These are phyloP conservation scores for Penicillium paradoxum DNA, from an alignment of 495 filamentous ascomycete genomes.

Conservation along the genomic window DNA sequence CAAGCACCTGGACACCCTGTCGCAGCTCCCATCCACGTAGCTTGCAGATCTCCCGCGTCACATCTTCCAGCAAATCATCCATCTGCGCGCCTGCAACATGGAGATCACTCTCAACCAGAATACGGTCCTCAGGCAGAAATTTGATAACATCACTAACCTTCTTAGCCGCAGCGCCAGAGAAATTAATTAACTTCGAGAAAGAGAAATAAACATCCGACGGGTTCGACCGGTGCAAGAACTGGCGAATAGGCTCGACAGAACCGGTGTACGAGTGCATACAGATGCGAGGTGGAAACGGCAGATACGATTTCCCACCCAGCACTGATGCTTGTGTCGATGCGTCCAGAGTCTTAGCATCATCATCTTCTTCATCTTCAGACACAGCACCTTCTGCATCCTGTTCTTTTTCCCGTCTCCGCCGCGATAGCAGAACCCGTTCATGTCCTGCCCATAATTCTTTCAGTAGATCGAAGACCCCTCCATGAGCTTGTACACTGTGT, in stretches of 20 bases:
- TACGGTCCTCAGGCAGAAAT: constrained; percentile 65
- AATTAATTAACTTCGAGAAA: constrained; percentile 81
- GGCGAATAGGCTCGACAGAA: constrained; percentile 65
- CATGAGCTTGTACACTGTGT: constrained; percentile 90
- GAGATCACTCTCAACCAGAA: constrained; percentile 87
- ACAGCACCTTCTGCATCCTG: constrained; percentile 32
- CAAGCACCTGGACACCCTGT: constrained; percentile 64
- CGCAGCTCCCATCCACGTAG: constrained; percentile 74
- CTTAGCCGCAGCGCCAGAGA: constrained; percentile 50
- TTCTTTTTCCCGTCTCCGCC: constrained; percentile 50
- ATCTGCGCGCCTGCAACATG: constrained; percentile 79
- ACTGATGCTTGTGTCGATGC: constrained; percentile 23
- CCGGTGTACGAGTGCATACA: constrained; percentile 95
- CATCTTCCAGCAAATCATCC: constrained; percentile 72
- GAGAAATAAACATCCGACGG: constrained; percentile 82
- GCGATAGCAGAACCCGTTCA: constrained; percentile 64
- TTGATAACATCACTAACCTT: constrained; percentile 64
- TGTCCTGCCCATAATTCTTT: constrained; percentile 75
- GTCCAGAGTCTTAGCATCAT: background rate
- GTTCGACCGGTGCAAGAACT: constrained; percentile 70
- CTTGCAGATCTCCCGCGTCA: constrained; percentile 64
- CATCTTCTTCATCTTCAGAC: constrained; percentile 30
- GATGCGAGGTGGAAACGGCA: constrained; percentile 80
- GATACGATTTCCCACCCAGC: constrained; percentile 28
- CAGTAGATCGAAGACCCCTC: constrained; percentile 70